Evolutionary conservation across 495 filamentous ascomycete genomes (phyloP).

Genomic region (Ascobolus immersus): DNA sequence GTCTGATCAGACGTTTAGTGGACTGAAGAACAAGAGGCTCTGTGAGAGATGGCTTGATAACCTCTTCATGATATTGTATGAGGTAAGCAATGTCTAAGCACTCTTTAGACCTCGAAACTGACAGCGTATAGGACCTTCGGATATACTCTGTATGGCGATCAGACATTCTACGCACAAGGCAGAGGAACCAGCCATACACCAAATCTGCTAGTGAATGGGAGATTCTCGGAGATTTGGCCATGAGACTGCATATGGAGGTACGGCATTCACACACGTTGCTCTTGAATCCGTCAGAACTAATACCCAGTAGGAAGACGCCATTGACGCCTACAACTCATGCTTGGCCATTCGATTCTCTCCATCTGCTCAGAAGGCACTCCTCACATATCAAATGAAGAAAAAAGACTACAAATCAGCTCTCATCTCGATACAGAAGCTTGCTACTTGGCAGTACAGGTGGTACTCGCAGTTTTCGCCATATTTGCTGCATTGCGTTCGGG

Average conservation of each 20-base stretch:
- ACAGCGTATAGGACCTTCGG: conserved; percentile 38
- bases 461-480: conserved; percentile 96
- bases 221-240: conserved; percentile 77
- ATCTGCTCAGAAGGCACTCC: conserved; percentile 62
- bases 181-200: conserved; percentile 75
- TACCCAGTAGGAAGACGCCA: conserved; percentile 41
- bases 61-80: conserved; percentile 96
- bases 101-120: neutral
- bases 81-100: conserved; percentile 18
- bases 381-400: conserved; percentile 48
- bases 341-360: conserved; percentile 63
- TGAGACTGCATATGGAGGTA: conserved; percentile 52
- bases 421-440: conserved; percentile 55
- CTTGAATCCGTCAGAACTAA: conserved; percentile 3
- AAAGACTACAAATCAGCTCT: conserved; percentile 52
- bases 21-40: conserved; percentile 88
- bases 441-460: conserved; percentile 97
- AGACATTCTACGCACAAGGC: conserved; percentile 76
- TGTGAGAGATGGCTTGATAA: conserved; percentile 97
- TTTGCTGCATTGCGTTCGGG: conserved; percentile 60
- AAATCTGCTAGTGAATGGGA: conserved; percentile 96
- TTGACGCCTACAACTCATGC: conserved; percentile 75
- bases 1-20: too few relatives aligned
- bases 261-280: neutral
- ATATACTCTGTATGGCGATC: conserved; percentile 99